A percentile compares a stretch with the other conserved stretches of the same genome.
Evolutionary conservation across 1,139 yeast species (phyloP).

Genomic region (Wickerhamomyces sp.): DNA sequence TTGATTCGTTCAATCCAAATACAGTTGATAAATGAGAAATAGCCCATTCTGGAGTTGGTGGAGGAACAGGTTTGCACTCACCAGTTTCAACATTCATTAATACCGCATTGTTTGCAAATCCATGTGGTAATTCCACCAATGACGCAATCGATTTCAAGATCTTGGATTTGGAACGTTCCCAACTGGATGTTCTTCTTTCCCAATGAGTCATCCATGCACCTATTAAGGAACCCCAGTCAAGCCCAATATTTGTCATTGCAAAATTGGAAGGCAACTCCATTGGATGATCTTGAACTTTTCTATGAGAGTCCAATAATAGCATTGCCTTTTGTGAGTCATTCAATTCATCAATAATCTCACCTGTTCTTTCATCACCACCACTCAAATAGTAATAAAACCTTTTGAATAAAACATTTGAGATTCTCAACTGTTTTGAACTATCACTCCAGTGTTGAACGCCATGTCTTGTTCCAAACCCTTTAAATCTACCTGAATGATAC

Average conservation of each 20-base stretch:
- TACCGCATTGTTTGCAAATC: conserved; percentile 11
- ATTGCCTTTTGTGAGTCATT: conserved; percentile 10
- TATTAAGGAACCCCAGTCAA: conserved; percentile 15
- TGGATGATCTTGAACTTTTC: conserved; percentile 13
- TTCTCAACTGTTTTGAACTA: conserved; percentile 4
- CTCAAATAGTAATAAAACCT: conserved; percentile 1
- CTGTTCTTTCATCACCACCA: conserved; percentile 18
- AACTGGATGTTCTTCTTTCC: conserved; percentile 13
- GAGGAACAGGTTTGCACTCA: conserved; percentile 9
- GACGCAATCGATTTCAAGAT: conserved; percentile 2
- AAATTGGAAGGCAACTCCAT: conserved; percentile 8
- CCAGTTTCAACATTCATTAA: conserved; percentile 12
- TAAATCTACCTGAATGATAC: not conserved
- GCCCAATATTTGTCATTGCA: conserved; percentile 13
- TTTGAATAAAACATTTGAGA: conserved; percentile 1
- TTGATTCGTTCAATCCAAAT: conserved; percentile 13
- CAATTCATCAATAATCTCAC: conserved; percentile 14
- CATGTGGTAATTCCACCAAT: conserved; percentile 7
- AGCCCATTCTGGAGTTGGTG: conserved; percentile 13
- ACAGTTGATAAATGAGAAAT: conserved; percentile 16
- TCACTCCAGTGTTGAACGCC: conserved; percentile 19
- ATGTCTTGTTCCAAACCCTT: conserved; percentile 8
- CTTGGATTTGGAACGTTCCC: conserved; percentile 6
- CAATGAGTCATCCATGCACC: conserved; percentile 16
- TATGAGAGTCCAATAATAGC: conserved; percentile 12